phyloP scores from a whole-genome alignment of 108 stramenopile genomes.

The Nitzschia sp. region DNA sequence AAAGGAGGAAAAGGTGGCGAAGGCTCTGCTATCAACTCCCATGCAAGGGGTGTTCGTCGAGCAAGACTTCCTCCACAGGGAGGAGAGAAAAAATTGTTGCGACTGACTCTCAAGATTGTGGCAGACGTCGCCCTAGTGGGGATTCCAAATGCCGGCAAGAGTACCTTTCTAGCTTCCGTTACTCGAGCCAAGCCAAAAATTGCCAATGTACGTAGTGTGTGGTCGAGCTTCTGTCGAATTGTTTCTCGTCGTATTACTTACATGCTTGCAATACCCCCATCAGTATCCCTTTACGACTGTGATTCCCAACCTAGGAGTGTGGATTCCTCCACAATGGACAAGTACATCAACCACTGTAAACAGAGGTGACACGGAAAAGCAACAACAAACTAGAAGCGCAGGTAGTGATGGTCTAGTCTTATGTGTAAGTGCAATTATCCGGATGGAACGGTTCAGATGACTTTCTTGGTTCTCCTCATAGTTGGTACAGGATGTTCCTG shows the following conservation, averaged over 20 bases:
- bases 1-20: constrained; percentile 77
- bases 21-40: constrained; percentile 60
- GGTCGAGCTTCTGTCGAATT: not conserved
- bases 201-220: constrained; percentile 57
- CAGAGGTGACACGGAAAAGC: not conserved
- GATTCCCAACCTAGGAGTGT: constrained; percentile 95
- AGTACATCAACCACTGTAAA: constrained; percentile 19
- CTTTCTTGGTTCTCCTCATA: not conserved
- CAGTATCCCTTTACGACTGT: constrained; percentile 87
- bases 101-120: constrained; percentile 91
- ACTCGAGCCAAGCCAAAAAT: constrained; percentile 96
- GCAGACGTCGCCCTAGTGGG: constrained; percentile 96
- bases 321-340: constrained; percentile 56
- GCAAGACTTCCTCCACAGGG: constrained; percentile 60
- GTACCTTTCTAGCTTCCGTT: constrained; percentile 84
- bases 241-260: not conserved
- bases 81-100: constrained; percentile 77
- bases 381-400: constrained; percentile 26
- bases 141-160: constrained; percentile 96
- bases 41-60: constrained; percentile 72
- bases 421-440: constrained; percentile 36
- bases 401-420: constrained; percentile 82
- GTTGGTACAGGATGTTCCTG: constrained; percentile 68
- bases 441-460: not conserved
- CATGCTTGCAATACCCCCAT: not conserved